Conservation (phyloP, 208 protist species). For the Crithidia acanthocephali region DNA sequence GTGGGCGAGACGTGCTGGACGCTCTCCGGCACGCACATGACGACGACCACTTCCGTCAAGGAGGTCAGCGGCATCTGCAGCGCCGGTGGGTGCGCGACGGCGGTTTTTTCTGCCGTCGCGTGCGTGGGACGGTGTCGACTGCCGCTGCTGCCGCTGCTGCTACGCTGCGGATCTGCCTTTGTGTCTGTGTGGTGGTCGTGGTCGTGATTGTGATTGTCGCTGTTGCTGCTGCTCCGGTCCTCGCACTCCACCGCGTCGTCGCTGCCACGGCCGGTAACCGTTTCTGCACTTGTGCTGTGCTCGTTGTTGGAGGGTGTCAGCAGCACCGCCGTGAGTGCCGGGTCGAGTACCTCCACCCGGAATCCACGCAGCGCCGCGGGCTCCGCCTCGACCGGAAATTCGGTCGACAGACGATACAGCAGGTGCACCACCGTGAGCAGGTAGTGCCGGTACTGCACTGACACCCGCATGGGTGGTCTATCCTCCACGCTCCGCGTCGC, state of each 20-base stretch:
- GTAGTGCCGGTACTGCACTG: slow-evolving; percentile 43
- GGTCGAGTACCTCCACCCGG: slow-evolving; percentile 64
- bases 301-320: not conserved
- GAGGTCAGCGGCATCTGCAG: slow-evolving; percentile 46
- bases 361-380: slow-evolving; percentile 57
- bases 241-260: not conserved
- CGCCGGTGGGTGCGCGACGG: slow-evolving; percentile 2
- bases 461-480: not conserved
- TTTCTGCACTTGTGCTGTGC: not conserved
- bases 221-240: not conserved
- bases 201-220: not conserved
- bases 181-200: no score
- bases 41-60: slow-evolving; percentile 69
- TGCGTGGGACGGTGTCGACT: slow-evolving; percentile 1
- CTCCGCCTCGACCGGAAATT: slow-evolving; percentile 67
- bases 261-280: not conserved
- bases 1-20: slow-evolving; percentile 67
- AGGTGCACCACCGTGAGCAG: slow-evolving; percentile 67
- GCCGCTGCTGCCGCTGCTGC: not conserved
- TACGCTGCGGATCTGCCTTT: no score
- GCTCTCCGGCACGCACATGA: slow-evolving; percentile 69
- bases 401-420: slow-evolving; percentile 54
- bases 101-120: not conserved
- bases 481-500: not conserved
- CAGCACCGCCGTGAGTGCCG: slow-evolving; percentile 57